Evolutionary conservation across 116 monocot genomes (phyloP), one percentile per base, ranked within the genome.

Genomic region (Cymodocea nodosa): DNA sequence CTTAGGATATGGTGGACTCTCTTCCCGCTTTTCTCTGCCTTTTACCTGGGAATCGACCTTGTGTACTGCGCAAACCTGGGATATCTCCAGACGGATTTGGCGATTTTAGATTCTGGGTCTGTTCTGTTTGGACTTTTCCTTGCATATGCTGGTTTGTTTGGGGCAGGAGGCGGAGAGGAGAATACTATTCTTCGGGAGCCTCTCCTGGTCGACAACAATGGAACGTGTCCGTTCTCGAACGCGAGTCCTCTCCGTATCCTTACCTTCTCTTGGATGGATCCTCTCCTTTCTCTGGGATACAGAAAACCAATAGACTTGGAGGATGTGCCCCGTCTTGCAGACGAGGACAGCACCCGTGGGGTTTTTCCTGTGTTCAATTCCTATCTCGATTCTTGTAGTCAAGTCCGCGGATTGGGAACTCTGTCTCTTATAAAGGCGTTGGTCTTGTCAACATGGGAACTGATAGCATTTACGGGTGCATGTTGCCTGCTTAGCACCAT

Each of bases 221-320:
- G 35, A 5, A 52, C 44, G 22, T 78, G 82, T n/a, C 62, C 71
- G 0, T 87, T 75, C 62, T 62, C 78, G 17, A 78, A 67, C 64
- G 92, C 84, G 4, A 70, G 76, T 1, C 68, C 87, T 35, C 53
- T 87, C 20, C 81, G 87, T 37, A 22, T 71, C 48, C 79, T 82
- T 39, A 83, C 83, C 48, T 87, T 87, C 85, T 81, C 78, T 50
- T 92, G 92, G 92, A 73, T 92, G 69, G 69, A 73, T 18, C 75
- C 84, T 68, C 70, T 92, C 70, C 69, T 92, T 50, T 51, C 85
- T 15, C 23, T 79, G 0, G 87, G 92, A 17, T 75, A 76, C 52
- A 75, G 44, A 68, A 85, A 82, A 62, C 79, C 85, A 1, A 37
- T 92, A 35, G 81, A 79, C 72, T 66, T 85, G 0, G 63, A 85